Evolutionary conservation across 2,329 filamentous ascomycete genomes (phyloP), one percentile per base, ranked within the genome.

Genomic region (Penicillium sp.): DNA sequence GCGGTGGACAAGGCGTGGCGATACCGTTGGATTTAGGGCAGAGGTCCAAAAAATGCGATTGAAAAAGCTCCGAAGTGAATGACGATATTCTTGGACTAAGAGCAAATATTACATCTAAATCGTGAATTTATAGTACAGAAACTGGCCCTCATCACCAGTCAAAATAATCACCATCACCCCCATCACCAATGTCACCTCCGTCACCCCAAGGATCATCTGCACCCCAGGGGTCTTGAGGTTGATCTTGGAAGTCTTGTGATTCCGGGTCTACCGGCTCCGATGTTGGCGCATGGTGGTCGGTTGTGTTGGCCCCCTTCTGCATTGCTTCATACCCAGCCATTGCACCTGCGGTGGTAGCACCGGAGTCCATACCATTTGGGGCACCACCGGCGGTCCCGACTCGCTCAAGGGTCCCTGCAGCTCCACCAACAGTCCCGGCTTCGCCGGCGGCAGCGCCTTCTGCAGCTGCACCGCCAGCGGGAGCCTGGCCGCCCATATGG

Each of bases 291-390:
- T 59, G 57, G 20, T 59, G 58, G 26, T 68, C 62, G 18, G 72
- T 72, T 29, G 72, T 73, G 61, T 76, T 70, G 2, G 80, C 79
- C 58, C 82, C 79, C 58, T 82, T 70, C 58, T 83, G 81, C 82
- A 86, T 84, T 5, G 84, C 83, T 68, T 86, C 85, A 62, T 85
- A 85, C 4, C 83, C 85, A 34, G 83, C 84, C 74, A 86, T 81
- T 1, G 82, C 80, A 7, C 83, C 84, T 6, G 82, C 84, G 5
- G 83, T 81, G 29, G 76, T 77, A 37, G 71, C 78, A 16, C 79
- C 78, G 53, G 80, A 78, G 35, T 74, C 74, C 46, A 69, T 68
- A 34, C 73, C 74, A 46, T 70, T 72, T 39, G 64, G 66, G 50
- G 71, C 67, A 6, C 75, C 74, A 11, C 76, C 77, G 35, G 74